Base-by-base conservation (phyloP, 1,284 basidiomycete genomes). In the Irpex lacteus region DNA sequence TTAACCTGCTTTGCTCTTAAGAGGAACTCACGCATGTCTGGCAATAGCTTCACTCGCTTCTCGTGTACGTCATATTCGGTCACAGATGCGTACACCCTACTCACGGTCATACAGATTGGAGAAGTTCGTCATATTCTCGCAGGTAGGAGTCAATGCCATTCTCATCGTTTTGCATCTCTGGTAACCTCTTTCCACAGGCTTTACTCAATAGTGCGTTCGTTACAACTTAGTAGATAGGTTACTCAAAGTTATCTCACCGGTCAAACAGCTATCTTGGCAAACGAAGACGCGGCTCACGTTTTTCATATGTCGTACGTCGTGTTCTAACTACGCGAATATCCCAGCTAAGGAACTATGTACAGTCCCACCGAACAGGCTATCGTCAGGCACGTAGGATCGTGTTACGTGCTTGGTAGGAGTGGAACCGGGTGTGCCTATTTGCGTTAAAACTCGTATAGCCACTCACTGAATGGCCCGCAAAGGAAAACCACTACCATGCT, bases 401-500 rank as follows among this genome's bases (percentile, higher is more conserved):
- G 85, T 63, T 89, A 86, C 70, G 88, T 66, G 2, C 0, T 55
- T 15, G 68, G 68, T 8, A 60, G 68, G 4, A 65, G 63, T 26
- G 68, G 68, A 4, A 70, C 68, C 49, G 50, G 69, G 67, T 53
- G 60, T 7, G 34, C 32, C 11, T 38, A 38, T 1, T 8, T 6
- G 40, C 44, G 44, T 47, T 47, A 11, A n/a, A 11, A 26, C 19
- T 40, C 13, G n/a, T 26, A 15, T 26, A 32, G 60, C 2, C 50
- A n/a, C 61, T 18, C 61, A 18, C 18, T 56, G 67, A 60, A 63
- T 18, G 55, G 15, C 19, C n/a, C 18, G 1, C 59, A 47, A 68
- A 90, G 88, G 3, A 91, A 92, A 81, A 92, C 89, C 0, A 90
- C 89, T 0, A 89, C 88, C 0, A 89, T 91, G 82, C 75, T 90